Conservation (phyloP, 345 rosid genomes). For the Camelina laxa region DNA sequence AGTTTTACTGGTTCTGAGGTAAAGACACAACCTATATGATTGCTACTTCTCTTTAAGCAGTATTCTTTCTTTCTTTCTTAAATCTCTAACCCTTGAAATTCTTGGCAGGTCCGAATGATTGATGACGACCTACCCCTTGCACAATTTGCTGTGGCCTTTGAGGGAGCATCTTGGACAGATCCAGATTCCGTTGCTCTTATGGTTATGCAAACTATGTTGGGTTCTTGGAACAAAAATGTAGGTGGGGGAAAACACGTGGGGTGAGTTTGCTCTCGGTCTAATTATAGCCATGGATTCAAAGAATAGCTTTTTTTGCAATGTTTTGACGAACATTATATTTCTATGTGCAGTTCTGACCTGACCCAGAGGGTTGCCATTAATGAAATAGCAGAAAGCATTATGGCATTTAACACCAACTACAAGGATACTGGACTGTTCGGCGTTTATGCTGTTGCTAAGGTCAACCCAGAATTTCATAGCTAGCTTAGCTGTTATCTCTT, state of each 20-base stretch:
- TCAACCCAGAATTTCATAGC: slow-evolving; percentile 38
- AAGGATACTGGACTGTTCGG: slow-evolving; percentile 99
- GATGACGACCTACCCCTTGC: slow-evolving; percentile 96
- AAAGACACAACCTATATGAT: slow-evolving; percentile 31
- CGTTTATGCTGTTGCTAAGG: slow-evolving; percentile 97
- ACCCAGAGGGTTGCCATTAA: slow-evolving; percentile 81
- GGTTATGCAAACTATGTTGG: slow-evolving; percentile 99
- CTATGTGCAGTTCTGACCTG: slow-evolving; percentile 73
- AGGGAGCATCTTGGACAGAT: slow-evolving; percentile 98
- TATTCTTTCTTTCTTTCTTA: slow-evolving; percentile 20
- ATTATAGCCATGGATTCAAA: not conserved
- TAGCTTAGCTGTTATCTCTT: not conserved
- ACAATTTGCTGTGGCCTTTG: slow-evolving; percentile 97
- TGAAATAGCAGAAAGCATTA: slow-evolving; percentile 95
- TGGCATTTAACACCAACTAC: slow-evolving; percentile 99
- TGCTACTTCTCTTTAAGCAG: not conserved
- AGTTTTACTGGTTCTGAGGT: slow-evolving; percentile 98
- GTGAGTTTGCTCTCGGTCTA: slow-evolving; percentile 50
- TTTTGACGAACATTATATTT: slow-evolving; percentile 38
- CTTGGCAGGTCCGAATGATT: slow-evolving; percentile 81
- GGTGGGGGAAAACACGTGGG: slow-evolving; percentile 99
- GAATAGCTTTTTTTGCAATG: not conserved
- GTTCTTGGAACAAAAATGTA: slow-evolving; percentile 87
- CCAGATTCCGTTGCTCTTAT: slow-evolving; percentile 94
- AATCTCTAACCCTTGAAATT: not conserved